Conservation (phyloP, 495 filamentous ascomycete genomes). For the Tuber calosporum region DNA sequence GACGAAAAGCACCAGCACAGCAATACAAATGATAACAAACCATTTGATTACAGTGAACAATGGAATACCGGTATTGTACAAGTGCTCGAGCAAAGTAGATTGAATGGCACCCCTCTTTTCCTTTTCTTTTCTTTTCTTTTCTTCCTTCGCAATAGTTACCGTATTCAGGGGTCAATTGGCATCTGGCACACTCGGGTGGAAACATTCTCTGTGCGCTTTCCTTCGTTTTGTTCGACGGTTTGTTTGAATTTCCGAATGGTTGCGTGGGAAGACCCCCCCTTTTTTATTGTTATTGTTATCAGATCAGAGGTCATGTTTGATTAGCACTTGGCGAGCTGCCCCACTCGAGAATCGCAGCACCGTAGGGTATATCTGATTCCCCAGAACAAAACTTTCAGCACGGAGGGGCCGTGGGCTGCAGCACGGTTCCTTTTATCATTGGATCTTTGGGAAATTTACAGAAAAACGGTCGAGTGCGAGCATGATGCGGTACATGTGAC, state of each 20-base stretch:
- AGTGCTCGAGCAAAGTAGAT: no score
- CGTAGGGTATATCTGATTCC: background rate
- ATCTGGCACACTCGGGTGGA: background rate
- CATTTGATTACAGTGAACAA: background rate
- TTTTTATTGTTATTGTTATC: no score
- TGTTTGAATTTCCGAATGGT: background rate
- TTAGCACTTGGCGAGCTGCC: background rate
- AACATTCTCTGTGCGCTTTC: background rate
- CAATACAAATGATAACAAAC: background rate
- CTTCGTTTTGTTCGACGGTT: background rate
- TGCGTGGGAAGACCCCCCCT: background rate
- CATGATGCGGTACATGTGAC: background rate
- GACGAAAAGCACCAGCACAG: background rate
- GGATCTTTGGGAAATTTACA: background rate
- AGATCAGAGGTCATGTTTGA: background rate
- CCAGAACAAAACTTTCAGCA: background rate
- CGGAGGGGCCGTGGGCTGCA: background rate
- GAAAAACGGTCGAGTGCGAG: background rate
- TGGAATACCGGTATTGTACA: background rate
- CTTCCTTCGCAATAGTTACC: background rate
- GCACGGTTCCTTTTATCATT: no score
- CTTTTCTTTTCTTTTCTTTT: background rate
- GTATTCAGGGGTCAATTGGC: background rate
- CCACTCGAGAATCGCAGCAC: background rate
- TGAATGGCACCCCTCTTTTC: background rate